Evolutionary conservation across 1,284 basidiomycete species (phyloP).

Genomic region (Blastosporella zonata): DNA sequence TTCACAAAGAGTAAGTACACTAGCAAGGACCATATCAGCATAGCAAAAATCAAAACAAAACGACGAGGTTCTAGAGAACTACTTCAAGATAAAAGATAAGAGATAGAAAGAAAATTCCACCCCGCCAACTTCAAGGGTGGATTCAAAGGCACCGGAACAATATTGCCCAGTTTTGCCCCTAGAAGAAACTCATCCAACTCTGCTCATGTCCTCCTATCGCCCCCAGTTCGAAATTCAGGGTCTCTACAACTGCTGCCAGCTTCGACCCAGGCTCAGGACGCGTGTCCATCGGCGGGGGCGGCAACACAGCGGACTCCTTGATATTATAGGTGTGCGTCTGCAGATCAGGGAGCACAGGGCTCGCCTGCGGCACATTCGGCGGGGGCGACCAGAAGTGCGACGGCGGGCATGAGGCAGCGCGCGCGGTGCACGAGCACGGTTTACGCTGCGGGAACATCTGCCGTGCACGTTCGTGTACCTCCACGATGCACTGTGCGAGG

Average conservation of each 20-base stretch:
- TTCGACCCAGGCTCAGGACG: slow-evolving; percentile 30
- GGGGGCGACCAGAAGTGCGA: slow-evolving; percentile 43
- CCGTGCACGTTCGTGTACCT: slow-evolving; percentile 41
- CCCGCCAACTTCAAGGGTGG: no score
- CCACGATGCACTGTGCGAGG: slow-evolving; percentile 42
- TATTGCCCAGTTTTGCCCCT: slow-evolving; percentile 2
- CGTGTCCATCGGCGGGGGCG: slow-evolving; percentile 3
- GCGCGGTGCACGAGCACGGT: slow-evolving; percentile 38
- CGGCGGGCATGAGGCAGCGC: slow-evolving; percentile 31
- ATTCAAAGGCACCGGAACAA: neutral
- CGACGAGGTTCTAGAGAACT: no score
- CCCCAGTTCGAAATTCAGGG: slow-evolving; percentile 44
- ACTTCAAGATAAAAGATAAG: neutral
- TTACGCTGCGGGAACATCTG: slow-evolving; percentile 39
- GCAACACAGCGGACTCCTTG: neutral
- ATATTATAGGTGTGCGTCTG: slow-evolving; percentile 11
- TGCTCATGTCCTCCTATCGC: slow-evolving; percentile 40
- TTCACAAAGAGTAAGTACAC: no score
- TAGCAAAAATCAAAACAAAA: neutral
- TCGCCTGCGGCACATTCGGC: slow-evolving; percentile 27
- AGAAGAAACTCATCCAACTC: slow-evolving; percentile 47
- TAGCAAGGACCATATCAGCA: neutral
- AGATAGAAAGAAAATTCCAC: neutral
- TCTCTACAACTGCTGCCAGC: slow-evolving; percentile 37
- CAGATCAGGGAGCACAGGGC: slow-evolving; percentile 31